A percentile compares a stretch with the other conserved stretches of the same genome.
Conservation (phyloP, 805 yeast genomes). For the Candida loeiensis region DNA sequence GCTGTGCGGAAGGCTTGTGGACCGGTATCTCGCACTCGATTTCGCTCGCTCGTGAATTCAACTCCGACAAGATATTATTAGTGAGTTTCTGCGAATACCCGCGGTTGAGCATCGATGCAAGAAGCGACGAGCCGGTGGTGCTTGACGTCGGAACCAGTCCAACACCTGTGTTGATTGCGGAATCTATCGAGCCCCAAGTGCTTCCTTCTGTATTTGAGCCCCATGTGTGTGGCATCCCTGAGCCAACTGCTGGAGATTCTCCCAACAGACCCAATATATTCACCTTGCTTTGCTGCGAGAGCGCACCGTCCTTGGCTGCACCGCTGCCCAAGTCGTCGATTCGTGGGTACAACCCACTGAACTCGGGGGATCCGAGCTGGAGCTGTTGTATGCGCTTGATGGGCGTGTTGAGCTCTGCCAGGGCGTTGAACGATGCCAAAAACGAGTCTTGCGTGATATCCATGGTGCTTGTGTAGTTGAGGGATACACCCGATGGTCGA, state of each 20-base stretch:
- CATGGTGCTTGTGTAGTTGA: not conserved
- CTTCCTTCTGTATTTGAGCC: no score
- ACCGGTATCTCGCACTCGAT: slow-evolving; percentile 22
- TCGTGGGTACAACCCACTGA: slow-evolving; percentile 12
- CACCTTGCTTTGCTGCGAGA: not conserved
- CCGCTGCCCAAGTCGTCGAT: slow-evolving; percentile 10
- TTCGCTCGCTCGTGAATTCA: slow-evolving; percentile 39
- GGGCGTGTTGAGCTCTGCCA: slow-evolving; percentile 33
- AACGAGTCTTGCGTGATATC: slow-evolving; percentile 2
- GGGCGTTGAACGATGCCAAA: slow-evolving; percentile 9
- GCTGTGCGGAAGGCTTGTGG: slow-evolving; percentile 2
- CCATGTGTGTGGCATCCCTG: no score
- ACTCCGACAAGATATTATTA: slow-evolving; percentile 43
- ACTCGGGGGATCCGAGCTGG: slow-evolving; percentile 22
- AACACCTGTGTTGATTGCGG: not conserved
- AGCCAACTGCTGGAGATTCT: not conserved
- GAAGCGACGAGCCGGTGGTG: not conserved
- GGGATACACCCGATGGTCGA: not conserved
- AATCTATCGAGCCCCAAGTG: not conserved
- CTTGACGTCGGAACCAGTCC: not conserved
- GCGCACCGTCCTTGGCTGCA: not conserved
- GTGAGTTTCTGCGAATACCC: slow-evolving; percentile 48
- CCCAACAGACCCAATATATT: slow-evolving; percentile 2
- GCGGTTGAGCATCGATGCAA: slow-evolving; percentile 28
- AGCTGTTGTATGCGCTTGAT: slow-evolving; percentile 35